These are phyloP conservation scores for Coemansia guatemalensis DNA, from an alignment of 192 early-diverging fungal genomes.

Conservation along the genomic window DNA sequence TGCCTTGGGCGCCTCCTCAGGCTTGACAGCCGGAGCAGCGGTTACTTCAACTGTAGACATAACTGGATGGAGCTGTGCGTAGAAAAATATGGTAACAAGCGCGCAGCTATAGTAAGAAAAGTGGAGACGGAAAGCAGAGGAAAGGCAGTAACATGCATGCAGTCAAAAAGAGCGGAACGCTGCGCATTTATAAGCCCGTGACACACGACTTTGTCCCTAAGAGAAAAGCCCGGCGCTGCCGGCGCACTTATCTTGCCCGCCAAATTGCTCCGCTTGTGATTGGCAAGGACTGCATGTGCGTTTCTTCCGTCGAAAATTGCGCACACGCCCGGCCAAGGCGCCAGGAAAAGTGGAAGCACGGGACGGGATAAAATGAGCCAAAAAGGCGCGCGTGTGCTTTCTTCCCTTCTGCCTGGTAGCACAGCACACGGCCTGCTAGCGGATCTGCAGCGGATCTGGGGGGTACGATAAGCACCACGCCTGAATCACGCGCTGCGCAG, in stretches of 20 bases:
- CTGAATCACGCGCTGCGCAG: not conserved
- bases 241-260: not conserved
- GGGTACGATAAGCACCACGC: not conserved
- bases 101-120: not conserved
- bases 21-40: not conserved
- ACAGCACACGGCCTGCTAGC: not conserved
- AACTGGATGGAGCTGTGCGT: not conserved
- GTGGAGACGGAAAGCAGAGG: conserved; percentile 1
- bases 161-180: conserved; percentile 2
- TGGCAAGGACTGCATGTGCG: not conserved
- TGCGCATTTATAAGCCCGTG: conserved; percentile 6
- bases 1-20: conserved; percentile 14
- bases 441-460: not conserved
- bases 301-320: not conserved
- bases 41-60: conserved; percentile 28
- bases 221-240: conserved; percentile 4
- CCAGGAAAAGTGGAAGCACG: not conserved
- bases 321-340: not conserved
- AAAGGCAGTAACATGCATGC: conserved; percentile 5
- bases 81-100: not conserved
- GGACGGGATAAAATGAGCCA: not conserved
- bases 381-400: not conserved
- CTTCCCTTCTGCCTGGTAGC: not conserved
- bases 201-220: not conserved
- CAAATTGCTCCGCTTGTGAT: not conserved